Evolutionary conservation across 345 rosid genomes (phyloP).

Genomic region (Brassica carinata): DNA sequence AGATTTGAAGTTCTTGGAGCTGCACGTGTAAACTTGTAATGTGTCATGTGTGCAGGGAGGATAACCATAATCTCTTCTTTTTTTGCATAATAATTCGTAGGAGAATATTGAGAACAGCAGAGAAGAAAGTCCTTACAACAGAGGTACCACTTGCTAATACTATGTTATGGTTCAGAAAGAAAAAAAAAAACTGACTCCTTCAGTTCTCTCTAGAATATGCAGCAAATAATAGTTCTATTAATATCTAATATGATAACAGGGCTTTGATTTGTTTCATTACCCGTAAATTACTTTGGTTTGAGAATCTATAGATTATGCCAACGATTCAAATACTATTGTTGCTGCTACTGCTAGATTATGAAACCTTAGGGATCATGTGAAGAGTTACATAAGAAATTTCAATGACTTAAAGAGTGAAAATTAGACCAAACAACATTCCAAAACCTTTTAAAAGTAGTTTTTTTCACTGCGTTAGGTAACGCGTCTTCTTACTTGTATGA

Average conservation of each 20-base stretch:
- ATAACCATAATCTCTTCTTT: background rate
- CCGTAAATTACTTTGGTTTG: background rate
- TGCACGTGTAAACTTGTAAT: background rate
- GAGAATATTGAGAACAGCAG: constrained; percentile 11
- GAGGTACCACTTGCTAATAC: constrained; percentile 22
- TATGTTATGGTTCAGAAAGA: background rate
- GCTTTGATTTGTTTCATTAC: constrained; percentile 14
- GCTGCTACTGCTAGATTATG: constrained; percentile 6
- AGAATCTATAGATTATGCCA: background rate
- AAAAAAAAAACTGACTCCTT: background rate
- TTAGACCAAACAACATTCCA: constrained; percentile 16
- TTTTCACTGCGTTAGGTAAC: constrained; percentile 36
- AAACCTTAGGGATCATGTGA: background rate
- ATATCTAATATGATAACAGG: background rate
- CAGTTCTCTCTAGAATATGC: background rate
- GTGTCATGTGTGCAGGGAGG: constrained; percentile 20
- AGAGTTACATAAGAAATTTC: background rate
- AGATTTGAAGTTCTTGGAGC: constrained; percentile 25
- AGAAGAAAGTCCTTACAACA: constrained; percentile 16
- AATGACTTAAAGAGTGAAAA: constrained; percentile 13
- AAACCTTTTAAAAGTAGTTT: constrained; percentile 20
- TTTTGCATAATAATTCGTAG: background rate
- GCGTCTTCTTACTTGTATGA: constrained; percentile 25
- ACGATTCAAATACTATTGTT: background rate
- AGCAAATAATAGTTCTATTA: background rate